Percentiles rank a stretch among this genome's conserved stretches.
Conservation (phyloP, 805 yeast genomes). For the Candida koratica region DNA sequence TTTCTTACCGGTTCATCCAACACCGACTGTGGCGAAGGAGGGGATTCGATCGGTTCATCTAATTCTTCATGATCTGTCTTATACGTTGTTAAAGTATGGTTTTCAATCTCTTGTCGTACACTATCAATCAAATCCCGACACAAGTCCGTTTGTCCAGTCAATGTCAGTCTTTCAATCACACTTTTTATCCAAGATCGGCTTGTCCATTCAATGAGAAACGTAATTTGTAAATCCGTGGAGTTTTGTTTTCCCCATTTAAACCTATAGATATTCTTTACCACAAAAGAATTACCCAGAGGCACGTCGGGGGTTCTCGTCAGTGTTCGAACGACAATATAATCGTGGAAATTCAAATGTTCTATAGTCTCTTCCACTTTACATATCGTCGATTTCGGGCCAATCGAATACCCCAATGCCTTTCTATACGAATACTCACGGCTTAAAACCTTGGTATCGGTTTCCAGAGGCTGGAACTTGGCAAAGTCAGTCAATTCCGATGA, state of each 20-base stretch:
- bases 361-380: constrained; percentile 63
- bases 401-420: constrained; percentile 71
- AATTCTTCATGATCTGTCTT: constrained; percentile 1
- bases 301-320: constrained; percentile 85
- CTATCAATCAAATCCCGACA: constrained; percentile 47
- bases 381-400: constrained; percentile 91
- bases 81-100: background rate
- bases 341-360: constrained; percentile 49
- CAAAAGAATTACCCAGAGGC: constrained; percentile 84
- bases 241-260: constrained; percentile 72
- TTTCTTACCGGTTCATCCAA: background rate
- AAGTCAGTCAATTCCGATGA: constrained; percentile 45
- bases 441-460: constrained; percentile 36
- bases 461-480: constrained; percentile 28
- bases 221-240: constrained; percentile 54
- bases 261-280: constrained; percentile 67
- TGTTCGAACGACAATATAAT: constrained; percentile 56
- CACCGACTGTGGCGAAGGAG: no score
- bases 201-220: constrained; percentile 83
- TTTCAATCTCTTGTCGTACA: constrained; percentile 29
- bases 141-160: constrained; percentile 70
- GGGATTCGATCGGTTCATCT: constrained; percentile 3
- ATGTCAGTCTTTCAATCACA: constrained; percentile 81
- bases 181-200: constrained; percentile 90
- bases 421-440: constrained; percentile 61